Conservation (phyloP, 164 flowering plant species). For the Stephania japonica region DNA sequence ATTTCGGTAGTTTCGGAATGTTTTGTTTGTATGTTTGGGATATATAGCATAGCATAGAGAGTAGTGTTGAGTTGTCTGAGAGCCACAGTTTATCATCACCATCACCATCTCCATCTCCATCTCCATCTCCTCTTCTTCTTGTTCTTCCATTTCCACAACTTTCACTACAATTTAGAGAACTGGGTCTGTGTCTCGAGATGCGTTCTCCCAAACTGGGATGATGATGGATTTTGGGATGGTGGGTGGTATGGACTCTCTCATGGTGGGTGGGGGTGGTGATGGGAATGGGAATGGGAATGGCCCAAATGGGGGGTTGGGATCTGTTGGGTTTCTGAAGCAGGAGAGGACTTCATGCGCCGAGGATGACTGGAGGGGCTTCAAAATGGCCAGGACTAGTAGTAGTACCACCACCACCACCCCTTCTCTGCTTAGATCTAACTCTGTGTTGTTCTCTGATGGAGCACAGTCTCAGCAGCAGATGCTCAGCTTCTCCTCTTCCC, state of each 20-base stretch:
- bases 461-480: slow-evolving; percentile 43
- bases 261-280: slow-evolving; percentile 33
- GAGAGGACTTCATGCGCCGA: slow-evolving; percentile 31
- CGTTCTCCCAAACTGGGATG: slow-evolving; percentile 11
- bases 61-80: slow-evolving; percentile 7
- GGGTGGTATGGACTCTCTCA: slow-evolving; percentile 40
- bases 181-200: slow-evolving; percentile 1
- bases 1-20: background rate
- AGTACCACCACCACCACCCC: slow-evolving; percentile 34
- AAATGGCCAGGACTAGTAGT: slow-evolving; percentile 36
- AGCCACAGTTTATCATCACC: slow-evolving; percentile 3
- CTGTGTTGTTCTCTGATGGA: slow-evolving; percentile 31
- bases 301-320: slow-evolving; percentile 50
- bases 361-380: slow-evolving; percentile 54
- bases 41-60: background rate
- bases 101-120: background rate
- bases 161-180: background rate
- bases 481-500: slow-evolving; percentile 63
- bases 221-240: slow-evolving; percentile 59
- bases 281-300: slow-evolving; percentile 42
- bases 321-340: slow-evolving; percentile 41
- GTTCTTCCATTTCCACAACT: slow-evolving; percentile 1
- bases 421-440: slow-evolving; percentile 39
- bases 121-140: slow-evolving; percentile 1
- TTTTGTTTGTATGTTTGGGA: background rate